These are phyloP conservation scores for Heritiera littoralis DNA, from an alignment of 345 rosid genomes.

Conservation along the genomic window DNA sequence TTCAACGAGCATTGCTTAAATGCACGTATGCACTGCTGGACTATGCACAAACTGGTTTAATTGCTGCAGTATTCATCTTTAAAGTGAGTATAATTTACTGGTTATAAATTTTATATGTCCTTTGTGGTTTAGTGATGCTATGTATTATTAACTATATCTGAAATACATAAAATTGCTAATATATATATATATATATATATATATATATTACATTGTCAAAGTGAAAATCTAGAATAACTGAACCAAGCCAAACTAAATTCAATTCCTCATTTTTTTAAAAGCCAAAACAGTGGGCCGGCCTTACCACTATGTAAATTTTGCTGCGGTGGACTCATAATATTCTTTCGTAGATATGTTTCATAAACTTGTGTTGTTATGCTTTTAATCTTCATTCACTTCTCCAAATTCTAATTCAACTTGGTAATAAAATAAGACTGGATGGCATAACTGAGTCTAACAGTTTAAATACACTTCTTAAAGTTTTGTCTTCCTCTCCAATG, in stretches of 20 bases:
- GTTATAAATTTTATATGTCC: constrained; percentile 6
- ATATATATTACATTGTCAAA: background rate
- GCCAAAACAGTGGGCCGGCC: background rate
- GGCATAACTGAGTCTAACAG: background rate
- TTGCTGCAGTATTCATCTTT: constrained; percentile 95
- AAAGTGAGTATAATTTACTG: constrained; percentile 56
- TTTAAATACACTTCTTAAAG: background rate
- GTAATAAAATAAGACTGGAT: background rate
- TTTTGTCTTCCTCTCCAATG: background rate
- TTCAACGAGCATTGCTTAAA: constrained; percentile 86
- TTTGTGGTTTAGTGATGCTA: background rate
- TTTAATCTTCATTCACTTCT: constrained; percentile 3
- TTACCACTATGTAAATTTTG: background rate
- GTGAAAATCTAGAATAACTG: background rate
- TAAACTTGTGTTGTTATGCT: background rate
- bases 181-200: too few relatives aligned
- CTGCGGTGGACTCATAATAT: background rate
- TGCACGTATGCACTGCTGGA: constrained; percentile 81
- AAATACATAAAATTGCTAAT: background rate
- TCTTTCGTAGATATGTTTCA: background rate
- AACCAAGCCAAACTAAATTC: constrained; percentile 4
- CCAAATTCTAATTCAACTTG: background rate
- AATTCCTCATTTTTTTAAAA: background rate
- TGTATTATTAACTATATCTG: constrained; percentile 6
- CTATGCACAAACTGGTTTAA: constrained; percentile 95